Evolutionary conservation across 2,329 filamentous ascomycete genomes (phyloP), one percentile per base, ranked within the genome.

Genomic region (Botrytis hyacinthi): DNA sequence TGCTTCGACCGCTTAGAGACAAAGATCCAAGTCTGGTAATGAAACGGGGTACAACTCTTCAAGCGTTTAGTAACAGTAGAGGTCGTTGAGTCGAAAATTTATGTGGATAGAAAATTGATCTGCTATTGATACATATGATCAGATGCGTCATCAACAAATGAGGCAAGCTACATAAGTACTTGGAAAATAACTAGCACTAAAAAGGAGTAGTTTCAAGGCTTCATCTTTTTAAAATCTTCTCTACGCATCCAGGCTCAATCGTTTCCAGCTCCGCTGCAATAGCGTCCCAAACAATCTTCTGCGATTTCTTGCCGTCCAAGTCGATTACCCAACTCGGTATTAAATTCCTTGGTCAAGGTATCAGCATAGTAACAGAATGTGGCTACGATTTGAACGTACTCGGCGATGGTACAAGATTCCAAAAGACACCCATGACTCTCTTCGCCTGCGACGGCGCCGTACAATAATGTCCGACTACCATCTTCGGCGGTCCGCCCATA

Each of bases 381-480:
- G 10, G 12, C 10, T 26, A 48, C 8, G 20, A 35, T 48, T 48
- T 29, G 18, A 37, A 35, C 76, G 67, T 51, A 76, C 74, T 76
- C 76, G 16, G 61, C 63, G 44, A 76, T 70, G 32, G 71, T 71
- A 44, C 75, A 76, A 65, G 71, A 59, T 48, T 63, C 40, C 18
- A 73, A 65, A 42, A 73, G 73, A 40, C 62, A 54, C 20, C 79
- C 80, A 72, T 81, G 80, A 54, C 77, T 79, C 9, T 80, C 76
- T 44, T 78, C 75, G 3, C 77, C 79, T 18, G 72, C 79, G 40
- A 78, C 76, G 22, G 74, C 76, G 9, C 73, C 80, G 70, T 79
- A 74, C 42, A 81, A 61, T 37, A 81, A 73, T 26, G 79, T 81
- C 8, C 80, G 74, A 62, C 79, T 81, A n/a, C 80, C 79, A 20